Conservation (phyloP, 345 rosid species). For the Excoecaria cochinchinensis region DNA sequence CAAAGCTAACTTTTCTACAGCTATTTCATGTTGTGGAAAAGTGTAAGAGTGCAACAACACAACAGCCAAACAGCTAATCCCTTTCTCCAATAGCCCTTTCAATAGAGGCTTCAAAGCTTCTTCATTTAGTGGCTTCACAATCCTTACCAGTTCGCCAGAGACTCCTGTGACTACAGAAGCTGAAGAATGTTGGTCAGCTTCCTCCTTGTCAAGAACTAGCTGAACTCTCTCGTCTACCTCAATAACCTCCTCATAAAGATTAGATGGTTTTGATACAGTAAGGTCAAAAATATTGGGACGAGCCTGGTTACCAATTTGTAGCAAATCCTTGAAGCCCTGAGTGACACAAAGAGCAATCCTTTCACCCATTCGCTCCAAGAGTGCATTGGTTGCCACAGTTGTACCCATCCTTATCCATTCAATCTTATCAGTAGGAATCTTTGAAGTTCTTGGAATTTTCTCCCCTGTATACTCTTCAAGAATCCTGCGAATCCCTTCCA, state of each 20-base stretch:
- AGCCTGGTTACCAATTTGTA: constrained; percentile 97
- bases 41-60: constrained; percentile 93
- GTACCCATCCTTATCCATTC: constrained; percentile 99
- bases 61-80: constrained; percentile 87
- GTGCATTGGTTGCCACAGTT: constrained; percentile 91
- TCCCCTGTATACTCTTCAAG: constrained; percentile 74
- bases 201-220: constrained; percentile 53
- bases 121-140: constrained; percentile 66
- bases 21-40: constrained; percentile 78
- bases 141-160: constrained; percentile 83
- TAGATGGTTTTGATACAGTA: constrained; percentile 70
- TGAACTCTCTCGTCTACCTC: constrained; percentile 94
- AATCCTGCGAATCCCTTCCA: constrained; percentile 90
- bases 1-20: constrained; percentile 71
- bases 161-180: constrained; percentile 53
- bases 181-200: constrained; percentile 19
- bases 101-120: constrained; percentile 57
- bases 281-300: constrained; percentile 86
- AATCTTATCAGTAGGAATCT: constrained; percentile 82
- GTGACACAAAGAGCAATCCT: constrained; percentile 92
- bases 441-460: constrained; percentile 60
- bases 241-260: constrained; percentile 80
- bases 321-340: constrained; percentile 74
- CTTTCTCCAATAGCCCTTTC: constrained; percentile 62
- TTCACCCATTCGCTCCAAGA: constrained; percentile 92